These are phyloP conservation scores for Blastocystis sp. DNA, from an alignment of 352 stramenopile genomes.

Conservation along the genomic window DNA sequence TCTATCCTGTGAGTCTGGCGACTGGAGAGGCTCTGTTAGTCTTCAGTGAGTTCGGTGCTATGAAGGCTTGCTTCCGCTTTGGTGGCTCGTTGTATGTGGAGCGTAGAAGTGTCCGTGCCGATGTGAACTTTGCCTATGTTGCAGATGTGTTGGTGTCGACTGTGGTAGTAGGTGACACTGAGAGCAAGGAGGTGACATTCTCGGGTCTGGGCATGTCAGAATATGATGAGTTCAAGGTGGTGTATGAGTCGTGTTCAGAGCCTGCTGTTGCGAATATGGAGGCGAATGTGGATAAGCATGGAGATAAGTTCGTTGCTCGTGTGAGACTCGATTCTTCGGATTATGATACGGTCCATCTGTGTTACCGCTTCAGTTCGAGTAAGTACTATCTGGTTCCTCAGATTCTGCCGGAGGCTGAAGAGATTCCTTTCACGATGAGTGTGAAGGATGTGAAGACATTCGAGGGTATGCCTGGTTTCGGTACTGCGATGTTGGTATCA, in stretches of 20 bases:
- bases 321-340: slow-evolving; percentile 19
- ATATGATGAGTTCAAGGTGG: slow-evolving; percentile 51
- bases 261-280: neutral
- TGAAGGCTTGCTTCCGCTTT: slow-evolving; percentile 61
- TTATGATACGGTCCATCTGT: slow-evolving; percentile 4
- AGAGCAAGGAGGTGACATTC: slow-evolving; percentile 29
- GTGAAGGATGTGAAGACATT: slow-evolving; percentile 39
- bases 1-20: slow-evolving; percentile 31
- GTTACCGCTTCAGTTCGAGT: slow-evolving; percentile 29
- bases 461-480: slow-evolving; percentile 1
- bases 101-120: neutral
- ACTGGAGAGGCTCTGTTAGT: slow-evolving; percentile 23
- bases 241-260: slow-evolving; percentile 51
- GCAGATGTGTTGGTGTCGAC: neutral
- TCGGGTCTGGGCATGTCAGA: slow-evolving; percentile 7
- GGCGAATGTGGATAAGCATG: neutral
- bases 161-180: slow-evolving; percentile 48
- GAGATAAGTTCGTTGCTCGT: neutral
- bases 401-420: neutral
- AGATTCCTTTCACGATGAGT: slow-evolving; percentile 2
- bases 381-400: slow-evolving; percentile 19
- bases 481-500: slow-evolving; percentile 14
- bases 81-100: slow-evolving; percentile 9
- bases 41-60: slow-evolving; percentile 36
- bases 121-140: slow-evolving; percentile 52